These are phyloP conservation scores for Rhizoclosmatium sp. DNA, from an alignment of 192 early-diverging fungal species.

Conservation along the genomic window DNA sequence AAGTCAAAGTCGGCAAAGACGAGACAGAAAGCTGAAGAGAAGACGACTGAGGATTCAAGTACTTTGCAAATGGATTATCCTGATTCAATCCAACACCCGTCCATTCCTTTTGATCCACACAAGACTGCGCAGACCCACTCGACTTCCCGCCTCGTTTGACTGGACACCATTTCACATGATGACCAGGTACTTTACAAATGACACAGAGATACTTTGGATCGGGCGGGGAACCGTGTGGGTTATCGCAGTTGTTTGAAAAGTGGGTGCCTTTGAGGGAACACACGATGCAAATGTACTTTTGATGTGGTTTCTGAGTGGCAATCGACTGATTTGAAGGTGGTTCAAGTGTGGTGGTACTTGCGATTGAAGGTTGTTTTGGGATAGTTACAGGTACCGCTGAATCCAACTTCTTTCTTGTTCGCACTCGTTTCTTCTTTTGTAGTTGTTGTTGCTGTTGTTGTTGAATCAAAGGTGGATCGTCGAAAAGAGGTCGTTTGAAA, in stretches of 20 bases:
- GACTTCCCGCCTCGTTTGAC: background rate
- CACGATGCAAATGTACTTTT: constrained; percentile 6
- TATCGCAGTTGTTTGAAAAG: constrained; percentile 14
- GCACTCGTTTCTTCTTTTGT: background rate
- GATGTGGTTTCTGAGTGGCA: background rate
- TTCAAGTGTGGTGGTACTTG: background rate
- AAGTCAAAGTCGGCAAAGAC: too few relatives aligned
- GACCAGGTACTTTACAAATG: constrained; percentile 16
- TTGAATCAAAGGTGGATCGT: background rate
- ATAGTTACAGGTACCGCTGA: background rate
- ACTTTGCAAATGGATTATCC: too few relatives aligned
- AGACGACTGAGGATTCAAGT: too few relatives aligned
- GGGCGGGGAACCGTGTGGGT: constrained; percentile 19
- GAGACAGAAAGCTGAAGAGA: too few relatives aligned
- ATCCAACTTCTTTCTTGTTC: background rate
- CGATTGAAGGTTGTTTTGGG: background rate
- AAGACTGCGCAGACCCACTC: too few relatives aligned
- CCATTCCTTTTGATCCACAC: too few relatives aligned
- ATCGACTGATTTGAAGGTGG: background rate
- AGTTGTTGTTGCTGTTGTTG: constrained; percentile 7
- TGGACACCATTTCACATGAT: constrained; percentile 36
- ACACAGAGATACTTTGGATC: constrained; percentile 6
- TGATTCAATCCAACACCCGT: too few relatives aligned
- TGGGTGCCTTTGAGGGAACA: constrained; percentile 1
- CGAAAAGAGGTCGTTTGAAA: background rate